A percentile compares a stretch with the other conserved stretches of the same genome.
phyloP scores from a whole-genome alignment of 768 basidiomycete species.

The Cystobasidium tubakii region DNA sequence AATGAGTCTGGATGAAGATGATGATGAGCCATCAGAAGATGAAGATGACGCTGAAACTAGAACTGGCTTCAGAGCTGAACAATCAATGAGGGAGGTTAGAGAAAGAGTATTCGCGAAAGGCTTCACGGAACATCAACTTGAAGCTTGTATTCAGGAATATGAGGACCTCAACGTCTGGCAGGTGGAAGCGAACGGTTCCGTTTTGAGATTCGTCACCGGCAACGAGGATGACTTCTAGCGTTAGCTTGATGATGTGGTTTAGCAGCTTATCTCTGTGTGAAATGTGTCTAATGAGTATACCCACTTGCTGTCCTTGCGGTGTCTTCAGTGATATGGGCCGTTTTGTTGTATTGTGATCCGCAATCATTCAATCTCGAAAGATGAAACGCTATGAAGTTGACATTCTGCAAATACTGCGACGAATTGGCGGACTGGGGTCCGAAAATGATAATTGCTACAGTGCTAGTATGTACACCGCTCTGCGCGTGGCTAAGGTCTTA shows the following conservation, averaged over 20 bases:
- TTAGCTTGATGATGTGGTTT: not conserved
- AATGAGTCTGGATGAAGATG: constrained; percentile 26
- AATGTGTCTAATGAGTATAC: not conserved
- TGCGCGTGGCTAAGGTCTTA: no score
- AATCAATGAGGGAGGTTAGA: constrained; percentile 80
- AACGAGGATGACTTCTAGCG: constrained; percentile 15
- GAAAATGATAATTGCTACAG: no score
- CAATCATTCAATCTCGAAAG: no score
- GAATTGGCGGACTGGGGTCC: no score
- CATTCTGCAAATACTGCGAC: no score
- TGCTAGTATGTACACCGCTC: no score
- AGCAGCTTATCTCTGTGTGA: not conserved
- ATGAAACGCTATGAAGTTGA: no score
- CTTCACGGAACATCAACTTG: constrained; percentile 83
- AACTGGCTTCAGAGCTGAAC: constrained; percentile 58
- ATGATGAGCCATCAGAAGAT: constrained; percentile 51
- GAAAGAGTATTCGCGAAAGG: constrained; percentile 76
- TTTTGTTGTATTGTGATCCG: not conserved
- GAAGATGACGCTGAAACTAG: constrained; percentile 66
- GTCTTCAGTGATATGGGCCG: not conserved
- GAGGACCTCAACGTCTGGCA: constrained; percentile 45
- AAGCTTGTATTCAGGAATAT: constrained; percentile 45
- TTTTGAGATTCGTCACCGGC: constrained; percentile 24
- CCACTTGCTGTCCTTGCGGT: not conserved
- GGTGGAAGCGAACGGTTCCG: constrained; percentile 23